Conservation (phyloP, 176 grass and related monocot species). For the Carex cristatella region DNA sequence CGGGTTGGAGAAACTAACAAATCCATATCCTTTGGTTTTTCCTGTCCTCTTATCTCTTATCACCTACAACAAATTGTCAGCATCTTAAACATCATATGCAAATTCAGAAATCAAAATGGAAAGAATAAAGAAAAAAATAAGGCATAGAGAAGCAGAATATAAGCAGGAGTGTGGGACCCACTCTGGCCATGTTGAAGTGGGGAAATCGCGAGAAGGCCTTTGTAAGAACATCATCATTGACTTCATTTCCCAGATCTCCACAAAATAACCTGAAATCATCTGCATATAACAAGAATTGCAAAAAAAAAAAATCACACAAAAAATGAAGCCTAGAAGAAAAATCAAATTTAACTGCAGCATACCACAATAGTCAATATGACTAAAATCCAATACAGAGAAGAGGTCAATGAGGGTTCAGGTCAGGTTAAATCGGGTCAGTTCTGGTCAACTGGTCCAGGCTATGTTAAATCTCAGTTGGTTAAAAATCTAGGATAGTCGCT, state of each 20-base stretch:
- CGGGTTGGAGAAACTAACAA: conserved; percentile 94
- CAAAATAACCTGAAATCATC: conserved; percentile 88
- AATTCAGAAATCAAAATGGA: neutral
- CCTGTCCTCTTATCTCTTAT: conserved; percentile 93
- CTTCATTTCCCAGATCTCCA: conserved; percentile 96
- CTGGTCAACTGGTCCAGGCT: neutral
- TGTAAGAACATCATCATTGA: conserved; percentile 95
- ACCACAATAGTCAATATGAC: neutral
- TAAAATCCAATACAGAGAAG: neutral
- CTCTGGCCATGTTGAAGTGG: conserved; percentile 97
- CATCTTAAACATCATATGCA: neutral
- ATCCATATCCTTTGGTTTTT: conserved; percentile 98
- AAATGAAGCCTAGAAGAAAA: neutral
- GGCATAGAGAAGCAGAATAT: conserved; percentile 4
- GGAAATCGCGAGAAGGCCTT: conserved; percentile 88
- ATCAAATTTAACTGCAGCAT: neutral
- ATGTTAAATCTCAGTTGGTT: neutral
- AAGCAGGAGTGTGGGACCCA: conserved; percentile 13
- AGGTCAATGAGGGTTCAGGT: neutral
- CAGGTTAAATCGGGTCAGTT: neutral
- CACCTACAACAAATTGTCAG: conserved; percentile 49
- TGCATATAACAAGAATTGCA: conserved; percentile 26
- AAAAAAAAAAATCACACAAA: neutral
- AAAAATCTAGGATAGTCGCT: neutral
- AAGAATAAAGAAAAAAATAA: neutral